phyloP scores from a whole-genome alignment of 345 rosid genomes.

The Pseudoturritis turrita region DNA sequence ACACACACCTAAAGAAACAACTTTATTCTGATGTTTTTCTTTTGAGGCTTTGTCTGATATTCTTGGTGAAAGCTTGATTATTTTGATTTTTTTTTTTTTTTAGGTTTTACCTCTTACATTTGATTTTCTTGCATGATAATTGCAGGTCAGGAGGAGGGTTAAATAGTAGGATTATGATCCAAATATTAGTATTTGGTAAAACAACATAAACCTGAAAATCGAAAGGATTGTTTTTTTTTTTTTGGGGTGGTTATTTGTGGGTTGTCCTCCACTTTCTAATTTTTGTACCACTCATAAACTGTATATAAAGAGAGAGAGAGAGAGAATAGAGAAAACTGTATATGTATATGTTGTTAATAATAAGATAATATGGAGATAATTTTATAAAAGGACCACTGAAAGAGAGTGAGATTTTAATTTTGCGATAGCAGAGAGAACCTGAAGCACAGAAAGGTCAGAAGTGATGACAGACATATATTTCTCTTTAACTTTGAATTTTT shows the following conservation, averaged over 20 bases:
- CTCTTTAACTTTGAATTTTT: not conserved
- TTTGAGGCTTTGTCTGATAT: constrained; percentile 15
- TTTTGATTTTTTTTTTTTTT: too few species aligned
- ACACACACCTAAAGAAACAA: not conserved
- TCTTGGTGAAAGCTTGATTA: not conserved
- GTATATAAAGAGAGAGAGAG: not conserved
- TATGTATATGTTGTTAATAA: not conserved
- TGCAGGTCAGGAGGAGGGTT: not conserved
- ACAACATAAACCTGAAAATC: not conserved
- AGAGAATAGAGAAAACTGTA: not conserved
- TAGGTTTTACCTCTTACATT: too few species aligned
- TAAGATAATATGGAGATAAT: not conserved
- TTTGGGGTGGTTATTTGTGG: not conserved
- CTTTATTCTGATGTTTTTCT: not conserved
- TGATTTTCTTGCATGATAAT: too few species aligned
- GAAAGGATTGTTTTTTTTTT: not conserved
- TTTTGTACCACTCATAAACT: constrained; percentile 15
- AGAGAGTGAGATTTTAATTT: constrained; percentile 20
- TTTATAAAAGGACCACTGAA: constrained; percentile 17
- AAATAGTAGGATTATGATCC: not conserved
- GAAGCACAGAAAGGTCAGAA: constrained; percentile 13
- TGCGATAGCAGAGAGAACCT: constrained; percentile 19
- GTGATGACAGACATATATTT: constrained; percentile 6
- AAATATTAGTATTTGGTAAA: not conserved
- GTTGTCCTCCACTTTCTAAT: constrained; percentile 26